phyloP scores from a whole-genome alignment of 495 filamentous ascomycete genomes.

The Trichoderma orchidacearum region DNA sequence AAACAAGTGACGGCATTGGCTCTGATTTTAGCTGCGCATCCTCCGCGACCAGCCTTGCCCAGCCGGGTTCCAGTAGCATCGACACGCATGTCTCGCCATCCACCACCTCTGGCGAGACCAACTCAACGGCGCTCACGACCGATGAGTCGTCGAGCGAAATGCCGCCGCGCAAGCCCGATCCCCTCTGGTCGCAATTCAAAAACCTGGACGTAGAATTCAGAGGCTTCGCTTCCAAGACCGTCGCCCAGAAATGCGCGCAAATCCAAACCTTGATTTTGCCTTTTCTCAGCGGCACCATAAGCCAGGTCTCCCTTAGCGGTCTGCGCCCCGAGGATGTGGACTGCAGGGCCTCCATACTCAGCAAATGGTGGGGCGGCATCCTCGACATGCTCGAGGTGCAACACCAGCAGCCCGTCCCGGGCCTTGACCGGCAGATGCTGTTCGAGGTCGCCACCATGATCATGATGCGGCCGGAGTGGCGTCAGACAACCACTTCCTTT shows the following conservation, averaged over 20 bases:
- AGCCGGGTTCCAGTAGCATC: conserved; percentile 15
- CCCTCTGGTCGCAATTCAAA: conserved; percentile 79
- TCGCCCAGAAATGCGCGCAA: conserved; percentile 63
- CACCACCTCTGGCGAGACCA: conserved; percentile 3
- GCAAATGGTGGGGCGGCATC: conserved; percentile 93
- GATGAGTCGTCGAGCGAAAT: conserved; percentile 12
- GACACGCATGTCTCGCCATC: conserved; percentile 15
- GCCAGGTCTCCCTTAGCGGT: conserved; percentile 54
- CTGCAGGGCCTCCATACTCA: conserved; percentile 64
- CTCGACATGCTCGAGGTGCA: conserved; percentile 66
- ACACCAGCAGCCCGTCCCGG: conserved; percentile 25
- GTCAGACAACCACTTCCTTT: conserved; percentile 52
- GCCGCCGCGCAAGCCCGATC: conserved; percentile 45
- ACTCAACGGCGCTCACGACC: not conserved
- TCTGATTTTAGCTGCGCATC: conserved; percentile 10
- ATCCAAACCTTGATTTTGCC: conserved; percentile 71
- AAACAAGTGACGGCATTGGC: not conserved
- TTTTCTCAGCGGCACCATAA: conserved; percentile 59
- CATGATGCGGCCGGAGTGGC: conserved; percentile 92
- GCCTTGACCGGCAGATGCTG: conserved; percentile 52
- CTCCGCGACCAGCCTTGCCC: conserved; percentile 22
- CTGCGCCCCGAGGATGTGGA: conserved; percentile 73
- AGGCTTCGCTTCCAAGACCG: conserved; percentile 65
- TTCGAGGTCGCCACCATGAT: conserved; percentile 77
- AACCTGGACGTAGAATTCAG: conserved; percentile 70